Evolutionary conservation across 768 basidiomycete species (phyloP).

Genomic region (Kwoniella botswanensis): DNA sequence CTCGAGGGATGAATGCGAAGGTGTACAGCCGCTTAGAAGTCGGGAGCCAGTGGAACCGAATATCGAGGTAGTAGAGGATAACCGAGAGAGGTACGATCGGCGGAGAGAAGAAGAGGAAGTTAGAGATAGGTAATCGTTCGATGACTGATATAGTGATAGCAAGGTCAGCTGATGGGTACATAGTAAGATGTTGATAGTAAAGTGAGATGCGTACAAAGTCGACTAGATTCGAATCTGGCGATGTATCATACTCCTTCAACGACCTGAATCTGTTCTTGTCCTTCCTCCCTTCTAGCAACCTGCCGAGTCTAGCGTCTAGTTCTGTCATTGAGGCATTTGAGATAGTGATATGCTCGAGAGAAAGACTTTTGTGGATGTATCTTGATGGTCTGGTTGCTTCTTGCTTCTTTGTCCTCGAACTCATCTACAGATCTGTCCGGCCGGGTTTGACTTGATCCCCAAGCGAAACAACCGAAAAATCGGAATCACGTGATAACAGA

Average conservation of each 20-base stretch:
- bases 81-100: constrained; percentile 65
- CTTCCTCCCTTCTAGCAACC: constrained; percentile 43
- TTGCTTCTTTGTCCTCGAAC: background rate
- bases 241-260: constrained; percentile 45
- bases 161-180: too few species aligned
- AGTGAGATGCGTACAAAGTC: constrained; percentile 48
- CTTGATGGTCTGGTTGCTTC: background rate
- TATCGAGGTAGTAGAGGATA: constrained; percentile 64
- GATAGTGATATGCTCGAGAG: background rate
- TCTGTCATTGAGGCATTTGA: constrained; percentile 15
- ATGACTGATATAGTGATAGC: constrained; percentile 59
- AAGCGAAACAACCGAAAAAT: background rate
- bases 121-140: constrained; percentile 91
- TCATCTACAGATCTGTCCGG: background rate
- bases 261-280: constrained; percentile 43
- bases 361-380: background rate
- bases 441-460: background rate
- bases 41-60: constrained; percentile 88
- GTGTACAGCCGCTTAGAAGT: constrained; percentile 74
- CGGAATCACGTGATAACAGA: background rate
- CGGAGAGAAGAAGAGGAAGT: constrained; percentile 68
- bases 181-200: too few species aligned
- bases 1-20: constrained; percentile 73
- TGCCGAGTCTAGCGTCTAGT: constrained; percentile 40
- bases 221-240: constrained; percentile 24